Conservation (phyloP, 441 rosid species). For the Geranium incanum region DNA sequence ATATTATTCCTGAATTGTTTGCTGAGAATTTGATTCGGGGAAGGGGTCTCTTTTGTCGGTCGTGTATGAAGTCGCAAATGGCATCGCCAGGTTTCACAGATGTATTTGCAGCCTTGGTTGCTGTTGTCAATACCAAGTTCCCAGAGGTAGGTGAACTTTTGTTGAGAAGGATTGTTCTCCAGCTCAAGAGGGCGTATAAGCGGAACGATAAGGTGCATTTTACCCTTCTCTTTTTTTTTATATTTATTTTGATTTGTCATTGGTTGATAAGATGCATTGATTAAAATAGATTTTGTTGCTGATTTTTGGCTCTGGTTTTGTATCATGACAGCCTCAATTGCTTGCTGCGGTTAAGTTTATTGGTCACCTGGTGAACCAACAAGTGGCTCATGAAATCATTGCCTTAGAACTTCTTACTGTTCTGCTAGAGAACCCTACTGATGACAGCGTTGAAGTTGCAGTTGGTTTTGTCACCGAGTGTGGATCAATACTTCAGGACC, state of each 20-base stretch:
- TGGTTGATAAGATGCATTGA: background rate
- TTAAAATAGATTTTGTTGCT: background rate
- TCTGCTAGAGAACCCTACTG: constrained; percentile 66
- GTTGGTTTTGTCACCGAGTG: constrained; percentile 83
- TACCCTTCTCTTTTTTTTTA: background rate
- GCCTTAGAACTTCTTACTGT: constrained; percentile 66
- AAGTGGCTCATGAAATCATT: constrained; percentile 77
- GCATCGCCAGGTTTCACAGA: constrained; percentile 88
- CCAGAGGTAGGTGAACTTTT: constrained; percentile 83
- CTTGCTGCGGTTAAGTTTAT: constrained; percentile 83
- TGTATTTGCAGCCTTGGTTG: constrained; percentile 78
- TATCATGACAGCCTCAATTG: constrained; percentile 59
- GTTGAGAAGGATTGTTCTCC: constrained; percentile 76
- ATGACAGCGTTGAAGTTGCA: constrained; percentile 93
- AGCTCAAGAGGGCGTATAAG: constrained; percentile 81
- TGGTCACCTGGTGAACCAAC: constrained; percentile 89
- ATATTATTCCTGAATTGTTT: constrained; percentile 77
- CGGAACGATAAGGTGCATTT: constrained; percentile 70
- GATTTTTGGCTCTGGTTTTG: constrained; percentile 11
- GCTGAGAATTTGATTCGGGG: constrained; percentile 85
- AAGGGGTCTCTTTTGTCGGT: constrained; percentile 82
- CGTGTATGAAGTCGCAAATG: constrained; percentile 93
- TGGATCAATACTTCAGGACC: constrained; percentile 84
- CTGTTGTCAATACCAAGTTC: constrained; percentile 81
- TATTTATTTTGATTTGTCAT: constrained; percentile 6